These are phyloP conservation scores for Closterium sp. DNA, from an alignment of 139 green algal genomes.

Conservation along the genomic window DNA sequence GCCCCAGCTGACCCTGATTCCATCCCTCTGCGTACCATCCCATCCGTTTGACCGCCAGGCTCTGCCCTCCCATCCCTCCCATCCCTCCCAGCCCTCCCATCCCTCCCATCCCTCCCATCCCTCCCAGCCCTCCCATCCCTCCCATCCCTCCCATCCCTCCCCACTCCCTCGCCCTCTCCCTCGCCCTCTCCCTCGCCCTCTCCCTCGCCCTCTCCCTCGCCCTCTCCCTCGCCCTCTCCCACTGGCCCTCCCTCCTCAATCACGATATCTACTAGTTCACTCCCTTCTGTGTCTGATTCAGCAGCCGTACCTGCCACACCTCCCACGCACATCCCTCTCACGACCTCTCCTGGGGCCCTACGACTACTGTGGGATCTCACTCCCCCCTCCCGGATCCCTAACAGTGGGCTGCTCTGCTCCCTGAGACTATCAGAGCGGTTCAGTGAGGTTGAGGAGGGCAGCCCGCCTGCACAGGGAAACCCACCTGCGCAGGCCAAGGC, in stretches of 20 bases:
- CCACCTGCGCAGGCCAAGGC: background rate
- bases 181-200: too few relatives aligned
- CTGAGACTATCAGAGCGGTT: background rate
- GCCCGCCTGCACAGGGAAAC: background rate
- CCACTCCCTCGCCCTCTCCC: background rate
- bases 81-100: too few relatives aligned
- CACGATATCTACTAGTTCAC: background rate
- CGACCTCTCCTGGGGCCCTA: background rate
- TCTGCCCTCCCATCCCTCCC: constrained; percentile 38
- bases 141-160: background rate
- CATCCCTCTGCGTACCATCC: background rate
- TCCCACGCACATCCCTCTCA: background rate
- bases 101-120: too few relatives aligned
- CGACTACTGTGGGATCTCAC: background rate
- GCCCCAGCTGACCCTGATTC: background rate
- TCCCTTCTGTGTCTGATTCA: background rate
- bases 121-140: too few relatives aligned
- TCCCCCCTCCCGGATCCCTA: background rate
- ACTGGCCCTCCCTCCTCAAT: background rate
- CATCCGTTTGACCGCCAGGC: background rate
- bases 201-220: too few relatives aligned
- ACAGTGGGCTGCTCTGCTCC: background rate
- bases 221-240: too few relatives aligned
- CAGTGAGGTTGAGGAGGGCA: background rate
- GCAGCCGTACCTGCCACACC: background rate